Percentiles rank a stretch among this genome's conserved stretches.
Conservation (phyloP, 768 basidiomycete species). For the Pholiota conissans region DNA sequence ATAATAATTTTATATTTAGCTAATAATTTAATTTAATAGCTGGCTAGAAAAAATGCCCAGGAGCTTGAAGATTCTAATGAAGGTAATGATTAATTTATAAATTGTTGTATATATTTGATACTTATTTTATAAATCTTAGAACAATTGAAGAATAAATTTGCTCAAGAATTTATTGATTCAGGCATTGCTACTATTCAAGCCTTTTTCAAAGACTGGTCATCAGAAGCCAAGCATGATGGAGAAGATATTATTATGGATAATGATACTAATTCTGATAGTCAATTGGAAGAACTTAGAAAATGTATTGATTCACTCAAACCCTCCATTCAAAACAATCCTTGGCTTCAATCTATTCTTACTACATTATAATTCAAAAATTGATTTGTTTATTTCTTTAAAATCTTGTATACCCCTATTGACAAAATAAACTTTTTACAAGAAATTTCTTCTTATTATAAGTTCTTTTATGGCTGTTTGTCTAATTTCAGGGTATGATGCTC, state of each 20-base stretch:
- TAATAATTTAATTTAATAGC: slow-evolving; percentile 44
- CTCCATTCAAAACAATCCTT: slow-evolving; percentile 74
- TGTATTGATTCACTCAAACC: slow-evolving; percentile 67
- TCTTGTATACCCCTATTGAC: too few species aligned
- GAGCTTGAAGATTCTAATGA: slow-evolving; percentile 26
- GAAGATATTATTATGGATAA: slow-evolving; percentile 49
- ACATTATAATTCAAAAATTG: slow-evolving; percentile 33
- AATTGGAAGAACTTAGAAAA: slow-evolving; percentile 54
- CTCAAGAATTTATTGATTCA: slow-evolving; percentile 62
- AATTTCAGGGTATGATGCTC: too few species aligned
- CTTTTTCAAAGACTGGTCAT: slow-evolving; percentile 66
- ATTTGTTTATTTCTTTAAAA: neutral
- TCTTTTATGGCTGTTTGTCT: too few species aligned
- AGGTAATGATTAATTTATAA: slow-evolving; percentile 9
- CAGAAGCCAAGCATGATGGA: slow-evolving; percentile 44
- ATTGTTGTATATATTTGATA: slow-evolving; percentile 62
- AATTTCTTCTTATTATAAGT: too few species aligned
- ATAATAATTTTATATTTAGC: neutral
- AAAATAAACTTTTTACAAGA: too few species aligned
- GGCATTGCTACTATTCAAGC: slow-evolving; percentile 82
- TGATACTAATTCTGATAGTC: slow-evolving; percentile 33
- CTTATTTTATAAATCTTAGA: slow-evolving; percentile 31
- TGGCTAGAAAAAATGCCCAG: slow-evolving; percentile 47
- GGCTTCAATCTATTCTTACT: slow-evolving; percentile 65
- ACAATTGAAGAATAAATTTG: slow-evolving; percentile 39